Conservation (phyloP, 768 basidiomycete species). For the Leccinellum luteum region DNA sequence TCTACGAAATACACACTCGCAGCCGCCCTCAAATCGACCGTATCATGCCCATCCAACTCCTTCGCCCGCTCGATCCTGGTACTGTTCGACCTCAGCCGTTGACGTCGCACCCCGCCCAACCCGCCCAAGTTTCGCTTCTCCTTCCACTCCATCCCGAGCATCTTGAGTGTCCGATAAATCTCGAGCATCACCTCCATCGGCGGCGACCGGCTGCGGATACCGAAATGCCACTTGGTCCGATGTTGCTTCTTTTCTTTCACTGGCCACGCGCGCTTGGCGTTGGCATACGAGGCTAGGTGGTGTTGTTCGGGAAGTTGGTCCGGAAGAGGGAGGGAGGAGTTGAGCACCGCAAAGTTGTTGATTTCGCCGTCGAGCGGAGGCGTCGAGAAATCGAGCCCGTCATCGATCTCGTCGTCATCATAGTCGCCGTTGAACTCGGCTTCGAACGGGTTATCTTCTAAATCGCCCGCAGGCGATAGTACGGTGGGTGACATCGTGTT, state of each 20-base stretch:
- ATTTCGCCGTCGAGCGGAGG: conserved; percentile 36
- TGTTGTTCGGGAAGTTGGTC: conserved; percentile 60
- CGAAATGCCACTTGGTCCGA: conserved; percentile 96
- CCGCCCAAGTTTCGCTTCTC: conserved; percentile 80
- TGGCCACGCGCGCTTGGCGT: conserved; percentile 43
- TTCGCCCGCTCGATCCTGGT: conserved; percentile 59
- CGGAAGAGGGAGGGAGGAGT: conserved; percentile 82
- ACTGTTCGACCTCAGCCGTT: conserved; percentile 33
- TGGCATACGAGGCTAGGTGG: conserved; percentile 66
- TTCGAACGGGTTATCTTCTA: conserved; percentile 80
- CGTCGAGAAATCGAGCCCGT: conserved; percentile 48
- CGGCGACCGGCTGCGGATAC: conserved; percentile 88
- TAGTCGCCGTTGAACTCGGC: conserved; percentile 52
- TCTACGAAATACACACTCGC: conserved; percentile 89
- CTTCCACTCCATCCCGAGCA: conserved; percentile 97
- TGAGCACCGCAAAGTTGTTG: conserved; percentile 83
- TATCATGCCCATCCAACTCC: conserved; percentile 57
- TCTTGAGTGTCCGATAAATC: conserved; percentile 90
- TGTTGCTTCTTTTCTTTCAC: conserved; percentile 67
- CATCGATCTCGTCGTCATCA: conserved; percentile 57
- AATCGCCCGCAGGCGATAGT: conserved; percentile 60
- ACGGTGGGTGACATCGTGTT: conserved; percentile 66
- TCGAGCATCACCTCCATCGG: conserved; percentile 99
- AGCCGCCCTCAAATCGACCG: conserved; percentile 65
- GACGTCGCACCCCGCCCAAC: conserved; percentile 49